Conservation (phyloP, 2,329 filamentous ascomycete genomes). For the Xylariaceae sp. region DNA sequence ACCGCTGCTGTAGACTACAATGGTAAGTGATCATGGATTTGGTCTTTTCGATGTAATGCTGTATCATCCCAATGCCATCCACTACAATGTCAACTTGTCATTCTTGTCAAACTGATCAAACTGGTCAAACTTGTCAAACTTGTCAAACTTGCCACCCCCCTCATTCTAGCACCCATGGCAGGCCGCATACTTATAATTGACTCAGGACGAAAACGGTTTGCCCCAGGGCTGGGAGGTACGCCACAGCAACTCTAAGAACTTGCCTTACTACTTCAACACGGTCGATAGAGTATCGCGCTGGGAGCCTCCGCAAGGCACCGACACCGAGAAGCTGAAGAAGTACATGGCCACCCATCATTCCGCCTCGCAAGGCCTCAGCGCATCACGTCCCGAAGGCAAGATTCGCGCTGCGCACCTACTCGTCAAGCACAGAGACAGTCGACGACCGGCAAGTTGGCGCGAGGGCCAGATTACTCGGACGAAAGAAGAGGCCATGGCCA, state of each 20-base stretch:
- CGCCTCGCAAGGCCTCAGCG: conserved; percentile 39
- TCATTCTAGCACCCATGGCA: no score
- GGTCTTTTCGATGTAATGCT: not conserved
- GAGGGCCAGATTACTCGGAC: conserved; percentile 81
- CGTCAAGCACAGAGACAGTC: conserved; percentile 85
- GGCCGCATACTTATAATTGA: conserved; percentile 4
- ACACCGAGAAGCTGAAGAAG: conserved; percentile 84
- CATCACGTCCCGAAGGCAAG: conserved; percentile 59
- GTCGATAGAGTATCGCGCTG: conserved; percentile 83
- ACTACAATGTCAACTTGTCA: not conserved
- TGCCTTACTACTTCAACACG: conserved; percentile 97
- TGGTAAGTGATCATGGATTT: conserved; percentile 12
- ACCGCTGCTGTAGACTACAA: conserved; percentile 5
- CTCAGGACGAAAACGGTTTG: conserved; percentile 68
- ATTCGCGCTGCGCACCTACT: conserved; percentile 90
- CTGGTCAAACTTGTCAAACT: no score
- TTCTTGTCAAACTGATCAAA: no score
- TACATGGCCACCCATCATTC: conserved; percentile 92
- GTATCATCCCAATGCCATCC: not conserved
- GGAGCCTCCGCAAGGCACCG: conserved; percentile 84
- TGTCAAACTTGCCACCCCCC: no score
- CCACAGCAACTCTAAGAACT: conserved; percentile 96
- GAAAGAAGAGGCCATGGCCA: conserved; percentile 78
- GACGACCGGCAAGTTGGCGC: conserved; percentile 88
- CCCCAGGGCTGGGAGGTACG: conserved; percentile 90